Base-by-base conservation (phyloP, 805 yeast genomes). In the Schwanniomyces occidentalis region DNA sequence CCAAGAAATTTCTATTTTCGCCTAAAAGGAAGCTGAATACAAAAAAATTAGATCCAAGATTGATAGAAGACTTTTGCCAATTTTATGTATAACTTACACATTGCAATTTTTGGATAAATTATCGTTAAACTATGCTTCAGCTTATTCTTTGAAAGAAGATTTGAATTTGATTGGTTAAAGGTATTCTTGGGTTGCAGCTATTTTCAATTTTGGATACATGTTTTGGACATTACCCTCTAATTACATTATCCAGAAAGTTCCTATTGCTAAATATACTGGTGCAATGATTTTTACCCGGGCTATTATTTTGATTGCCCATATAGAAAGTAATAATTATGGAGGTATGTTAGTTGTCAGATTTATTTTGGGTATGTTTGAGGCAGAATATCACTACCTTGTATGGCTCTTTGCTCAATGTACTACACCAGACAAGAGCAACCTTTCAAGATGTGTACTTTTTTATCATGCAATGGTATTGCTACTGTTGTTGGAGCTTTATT, bases 281-380 rank as follows among this genome's bases (percentile, higher is more conserved):
- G 8, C 2, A 2, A 24, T 16, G 13, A 27, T 52, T 8, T 12
- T 52, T 7, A 13, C 39, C 5, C 54, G 60, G 60, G 48, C 26
- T 2, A 34, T 49, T 10, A 27, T 56, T 8, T 45, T 52, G 26
- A 37, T 47, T 17, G 54, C 44, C 7, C 58, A 52, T 37, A 48
- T 57, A 21, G 69, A 63, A 8, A 58, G 61, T 28, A 61, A 41
- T 13, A 61, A 51, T 40, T 66, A 61, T 38, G 63, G 54, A 3
- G 60, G 65, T 6, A 40, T 63, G 18, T 44, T 61, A 24, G 61
- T 58, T 6, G 46, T 62, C 12, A 41, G 71, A 27, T 61, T 63
- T 34, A 26, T 65, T 6, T 49, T 66, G 30, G 68, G 66, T 24
- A 42, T 53, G 13, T 49, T 60, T 32, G 71, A 65, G 41, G 63